These are phyloP conservation scores for Ichthyophonus hoferi DNA, from an alignment of 208 protist genomes.

Conservation along the genomic window DNA sequence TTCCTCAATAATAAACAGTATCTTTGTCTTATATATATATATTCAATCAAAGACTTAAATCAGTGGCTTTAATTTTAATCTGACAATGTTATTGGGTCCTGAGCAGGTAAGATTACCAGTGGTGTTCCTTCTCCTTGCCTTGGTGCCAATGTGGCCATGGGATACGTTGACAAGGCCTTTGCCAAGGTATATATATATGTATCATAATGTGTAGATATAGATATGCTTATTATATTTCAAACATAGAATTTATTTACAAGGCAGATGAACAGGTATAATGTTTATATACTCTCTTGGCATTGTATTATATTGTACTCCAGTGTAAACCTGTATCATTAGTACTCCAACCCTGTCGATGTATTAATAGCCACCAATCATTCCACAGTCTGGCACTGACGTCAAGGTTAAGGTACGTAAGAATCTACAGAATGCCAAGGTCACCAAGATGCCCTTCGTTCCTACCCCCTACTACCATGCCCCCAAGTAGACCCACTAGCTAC, in stretches of 20 bases:
- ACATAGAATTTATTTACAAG: background rate
- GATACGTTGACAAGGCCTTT: constrained; percentile 70
- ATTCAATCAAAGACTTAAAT: background rate
- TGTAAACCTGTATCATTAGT: background rate
- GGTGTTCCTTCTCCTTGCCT: constrained; percentile 78
- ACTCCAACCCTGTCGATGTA: background rate
- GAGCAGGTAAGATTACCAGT: constrained; percentile 67
- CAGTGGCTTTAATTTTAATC: background rate
- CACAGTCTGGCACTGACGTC: constrained; percentile 63
- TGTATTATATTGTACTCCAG: background rate
- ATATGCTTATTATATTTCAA: background rate
- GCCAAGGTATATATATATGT: constrained; percentile 19
- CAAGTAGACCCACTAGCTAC: too few species aligned
- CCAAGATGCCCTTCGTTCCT: constrained; percentile 82
- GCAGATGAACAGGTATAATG: background rate
- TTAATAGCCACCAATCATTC: background rate
- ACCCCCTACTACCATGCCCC: constrained; percentile 62
- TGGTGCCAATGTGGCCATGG: constrained; percentile 78
- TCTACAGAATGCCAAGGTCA: constrained; percentile 67
- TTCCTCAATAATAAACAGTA: too few species aligned
- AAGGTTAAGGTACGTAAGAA: constrained; percentile 80
- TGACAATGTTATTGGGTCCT: too few species aligned
- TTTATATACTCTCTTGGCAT: background rate
- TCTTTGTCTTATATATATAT: too few species aligned
- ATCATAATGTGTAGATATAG: background rate